phyloP scores from a whole-genome alignment of 2,329 filamentous ascomycete species.

The Aspergillus arachidicola region DNA sequence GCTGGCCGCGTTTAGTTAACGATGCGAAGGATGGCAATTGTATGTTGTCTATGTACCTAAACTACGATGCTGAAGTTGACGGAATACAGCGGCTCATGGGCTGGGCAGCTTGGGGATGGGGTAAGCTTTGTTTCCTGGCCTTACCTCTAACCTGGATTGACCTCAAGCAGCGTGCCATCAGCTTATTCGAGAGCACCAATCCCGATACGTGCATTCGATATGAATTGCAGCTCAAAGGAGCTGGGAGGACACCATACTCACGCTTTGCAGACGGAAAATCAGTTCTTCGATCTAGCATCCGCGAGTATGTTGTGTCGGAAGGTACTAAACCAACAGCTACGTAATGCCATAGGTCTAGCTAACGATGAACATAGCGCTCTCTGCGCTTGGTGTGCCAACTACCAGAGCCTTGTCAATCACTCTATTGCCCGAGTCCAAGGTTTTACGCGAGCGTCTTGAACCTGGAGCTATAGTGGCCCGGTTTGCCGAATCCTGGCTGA shows the following conservation, averaged over 20 bases:
- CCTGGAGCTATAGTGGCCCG: conserved; percentile 90
- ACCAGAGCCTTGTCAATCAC: conserved; percentile 85
- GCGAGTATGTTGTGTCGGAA: conserved; percentile 93
- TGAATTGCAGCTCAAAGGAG: conserved; percentile 92
- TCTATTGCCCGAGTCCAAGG: conserved; percentile 70
- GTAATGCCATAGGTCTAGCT: neutral
- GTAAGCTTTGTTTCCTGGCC: conserved; percentile 29
- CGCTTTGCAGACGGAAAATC: conserved; percentile 96
- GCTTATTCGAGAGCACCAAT: conserved; percentile 86
- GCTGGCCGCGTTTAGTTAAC: conserved; percentile 18
- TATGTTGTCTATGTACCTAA: conserved; percentile 30
- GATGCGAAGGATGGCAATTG: conserved; percentile 51
- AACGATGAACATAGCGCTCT: conserved; percentile 53
- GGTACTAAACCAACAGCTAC: conserved; percentile 40
- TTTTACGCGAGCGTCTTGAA: conserved; percentile 78
- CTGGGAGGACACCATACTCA: conserved; percentile 90
- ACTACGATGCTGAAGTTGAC: neutral
- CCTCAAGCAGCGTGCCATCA: conserved; percentile 70
- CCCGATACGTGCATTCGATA: conserved; percentile 71
- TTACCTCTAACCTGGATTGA: conserved; percentile 5
- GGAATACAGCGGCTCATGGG: conserved; percentile 75
- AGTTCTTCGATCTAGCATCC: conserved; percentile 86
- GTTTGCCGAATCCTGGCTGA: conserved; percentile 88
- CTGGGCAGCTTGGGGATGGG: conserved; percentile 92
- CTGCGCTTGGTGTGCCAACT: conserved; percentile 81